A percentile compares a stretch with the other conserved stretches of the same genome.
phyloP scores from a whole-genome alignment of 257 asterid genomes.

The Vinca minor region DNA sequence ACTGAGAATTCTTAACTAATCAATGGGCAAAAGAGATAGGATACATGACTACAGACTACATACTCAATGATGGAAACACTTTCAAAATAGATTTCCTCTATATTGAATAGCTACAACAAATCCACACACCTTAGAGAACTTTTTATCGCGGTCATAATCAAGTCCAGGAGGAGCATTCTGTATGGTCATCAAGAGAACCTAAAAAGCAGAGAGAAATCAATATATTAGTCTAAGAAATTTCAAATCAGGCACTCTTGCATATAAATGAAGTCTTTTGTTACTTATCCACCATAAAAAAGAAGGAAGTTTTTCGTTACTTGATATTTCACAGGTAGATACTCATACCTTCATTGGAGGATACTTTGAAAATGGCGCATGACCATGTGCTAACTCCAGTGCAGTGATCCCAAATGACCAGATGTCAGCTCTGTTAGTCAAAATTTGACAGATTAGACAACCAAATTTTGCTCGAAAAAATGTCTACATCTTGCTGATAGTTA shows the following conservation, averaged over 20 bases:
- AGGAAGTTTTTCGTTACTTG: neutral
- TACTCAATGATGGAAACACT: neutral
- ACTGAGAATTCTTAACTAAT: slow-evolving; percentile 22
- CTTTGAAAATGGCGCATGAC: slow-evolving; percentile 99
- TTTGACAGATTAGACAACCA: slow-evolving; percentile 14
- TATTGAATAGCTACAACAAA: slow-evolving; percentile 6
- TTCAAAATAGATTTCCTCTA: neutral
- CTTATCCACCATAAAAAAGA: too few species aligned
- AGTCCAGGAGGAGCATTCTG: slow-evolving; percentile 99
- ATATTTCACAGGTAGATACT: slow-evolving; percentile 14
- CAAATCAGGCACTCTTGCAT: slow-evolving; percentile 7
- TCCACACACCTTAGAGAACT: slow-evolving; percentile 81
- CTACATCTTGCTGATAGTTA: neutral
- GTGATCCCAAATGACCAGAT: slow-evolving; percentile 99
- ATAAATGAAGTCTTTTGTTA: neutral
- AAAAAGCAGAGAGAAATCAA: slow-evolving; percentile 16
- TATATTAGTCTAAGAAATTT: neutral
- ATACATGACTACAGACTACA: neutral
- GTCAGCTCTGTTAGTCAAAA: slow-evolving; percentile 64
- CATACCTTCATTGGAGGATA: slow-evolving; percentile 98
- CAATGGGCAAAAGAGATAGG: slow-evolving; percentile 6
- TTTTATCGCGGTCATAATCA: slow-evolving; percentile 98
- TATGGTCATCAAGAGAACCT: slow-evolving; percentile 97
- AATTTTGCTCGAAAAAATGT: neutral
- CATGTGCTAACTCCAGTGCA: slow-evolving; percentile 98